These are phyloP conservation scores for Areca catechu DNA, from an alignment of 176 grass and related monocot species.

Conservation along the genomic window DNA sequence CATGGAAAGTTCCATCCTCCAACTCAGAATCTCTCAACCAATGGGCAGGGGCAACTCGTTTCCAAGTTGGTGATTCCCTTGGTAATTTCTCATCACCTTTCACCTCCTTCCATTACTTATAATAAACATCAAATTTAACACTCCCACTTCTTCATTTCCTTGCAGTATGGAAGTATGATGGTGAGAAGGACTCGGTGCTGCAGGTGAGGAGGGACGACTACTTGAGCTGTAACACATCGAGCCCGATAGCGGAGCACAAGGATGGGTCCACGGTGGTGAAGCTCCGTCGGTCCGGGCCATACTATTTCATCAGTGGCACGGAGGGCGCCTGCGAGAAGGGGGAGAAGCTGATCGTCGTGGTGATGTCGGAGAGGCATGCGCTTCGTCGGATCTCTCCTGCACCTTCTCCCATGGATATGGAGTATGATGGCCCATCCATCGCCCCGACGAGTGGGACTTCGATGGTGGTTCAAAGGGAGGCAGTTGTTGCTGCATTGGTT, in stretches of 20 bases:
- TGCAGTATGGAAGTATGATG: conserved; percentile 41
- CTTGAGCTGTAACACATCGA: conserved; percentile 36
- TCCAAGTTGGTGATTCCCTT: conserved; percentile 42
- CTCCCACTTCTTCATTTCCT: background rate
- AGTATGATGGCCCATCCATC: conserved; percentile 9
- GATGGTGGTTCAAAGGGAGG: background rate
- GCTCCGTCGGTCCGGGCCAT: conserved; percentile 18
- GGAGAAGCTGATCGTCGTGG: conserved; percentile 24
- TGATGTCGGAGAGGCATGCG: conserved; percentile 25
- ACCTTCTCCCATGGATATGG: conserved; percentile 2
- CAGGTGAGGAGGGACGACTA: conserved; percentile 34
- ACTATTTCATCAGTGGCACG: conserved; percentile 25
- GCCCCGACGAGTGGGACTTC: conserved; percentile 5
- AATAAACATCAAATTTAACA: no score
- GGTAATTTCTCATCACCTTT: conserved; percentile 11
- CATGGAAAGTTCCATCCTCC: conserved; percentile 23
- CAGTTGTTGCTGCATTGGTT: background rate
- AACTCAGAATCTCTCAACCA: conserved; percentile 31
- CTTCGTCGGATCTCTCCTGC: background rate
- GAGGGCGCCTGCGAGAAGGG: conserved; percentile 20
- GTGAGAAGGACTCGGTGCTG: conserved; percentile 33
- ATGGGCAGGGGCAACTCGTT: conserved; percentile 33
- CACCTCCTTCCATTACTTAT: no score
- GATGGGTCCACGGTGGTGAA: conserved; percentile 11
- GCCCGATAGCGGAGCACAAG: conserved; percentile 14